Evolutionary conservation across 1,284 basidiomycete genomes (phyloP).

Genomic region (Sphagnurus paluster): DNA sequence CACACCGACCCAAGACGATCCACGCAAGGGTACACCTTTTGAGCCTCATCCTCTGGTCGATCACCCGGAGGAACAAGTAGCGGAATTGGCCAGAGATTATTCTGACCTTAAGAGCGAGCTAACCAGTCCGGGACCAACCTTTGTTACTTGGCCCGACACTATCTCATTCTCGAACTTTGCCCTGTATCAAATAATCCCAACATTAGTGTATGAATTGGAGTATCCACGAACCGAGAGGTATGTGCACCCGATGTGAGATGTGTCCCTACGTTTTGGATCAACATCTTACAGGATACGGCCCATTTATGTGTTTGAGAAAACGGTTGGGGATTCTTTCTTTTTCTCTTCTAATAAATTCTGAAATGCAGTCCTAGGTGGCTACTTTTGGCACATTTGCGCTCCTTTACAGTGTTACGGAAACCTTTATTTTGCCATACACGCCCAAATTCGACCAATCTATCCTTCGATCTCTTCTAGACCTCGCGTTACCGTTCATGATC

Average conservation of each 20-base stretch:
- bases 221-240: conserved; percentile 88
- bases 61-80: conserved; percentile 71
- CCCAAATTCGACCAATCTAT: conserved; percentile 76
- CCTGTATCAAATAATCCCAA: conserved; percentile 89
- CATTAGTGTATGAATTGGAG: conserved; percentile 94
- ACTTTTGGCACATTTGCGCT: conserved; percentile 96
- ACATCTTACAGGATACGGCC: conserved; percentile 71
- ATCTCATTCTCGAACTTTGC: conserved; percentile 84
- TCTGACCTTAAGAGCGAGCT: conserved; percentile 80
- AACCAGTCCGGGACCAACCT: conserved; percentile 63
- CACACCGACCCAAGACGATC: neutral
- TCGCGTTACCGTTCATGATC: conserved; percentile 93
- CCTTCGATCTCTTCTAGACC: conserved; percentile 76
- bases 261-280: neutral
- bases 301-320: conserved; percentile 93
- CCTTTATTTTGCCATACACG: conserved; percentile 86
- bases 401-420: conserved; percentile 90
- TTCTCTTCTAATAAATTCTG: neutral
- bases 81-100: conserved; percentile 75
- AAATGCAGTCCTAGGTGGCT: conserved; percentile 51
- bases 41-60: conserved; percentile 64
- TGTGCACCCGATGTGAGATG: conserved; percentile 19
- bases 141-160: conserved; percentile 84
- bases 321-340: conserved; percentile 33
- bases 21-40: conserved; percentile 21